A percentile compares a stretch with the other conserved stretches of the same genome.
phyloP scores from a whole-genome alignment of 2,329 filamentous ascomycete species.

The Plectosphaerella sp. region DNA sequence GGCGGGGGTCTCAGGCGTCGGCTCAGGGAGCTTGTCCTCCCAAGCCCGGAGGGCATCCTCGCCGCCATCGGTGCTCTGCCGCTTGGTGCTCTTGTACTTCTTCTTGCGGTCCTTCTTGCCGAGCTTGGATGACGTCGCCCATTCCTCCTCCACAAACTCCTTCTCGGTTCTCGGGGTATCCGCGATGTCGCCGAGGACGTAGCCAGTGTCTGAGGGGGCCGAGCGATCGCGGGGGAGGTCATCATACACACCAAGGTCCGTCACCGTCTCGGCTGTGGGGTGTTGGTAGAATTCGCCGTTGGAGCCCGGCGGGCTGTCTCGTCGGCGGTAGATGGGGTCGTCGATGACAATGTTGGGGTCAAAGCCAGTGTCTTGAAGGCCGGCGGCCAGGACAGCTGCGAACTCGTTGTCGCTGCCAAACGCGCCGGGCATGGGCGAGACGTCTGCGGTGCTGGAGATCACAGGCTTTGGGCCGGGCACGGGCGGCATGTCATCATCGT shows the following conservation, averaged over 20 bases:
- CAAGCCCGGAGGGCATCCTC: neutral
- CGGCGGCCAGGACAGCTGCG: slow-evolving; percentile 64
- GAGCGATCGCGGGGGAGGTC: slow-evolving; percentile 10
- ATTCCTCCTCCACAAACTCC: slow-evolving; percentile 16
- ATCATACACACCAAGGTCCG: slow-evolving; percentile 28
- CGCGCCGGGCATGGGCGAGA: slow-evolving; percentile 54
- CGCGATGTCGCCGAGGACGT: slow-evolving; percentile 41
- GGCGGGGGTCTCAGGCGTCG: slow-evolving; percentile 4
- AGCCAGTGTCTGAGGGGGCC: slow-evolving; percentile 30
- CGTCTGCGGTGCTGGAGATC: slow-evolving; percentile 28
- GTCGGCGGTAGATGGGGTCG: slow-evolving; percentile 57
- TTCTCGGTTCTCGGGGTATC: slow-evolving; percentile 27
- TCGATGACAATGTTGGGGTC: slow-evolving; percentile 67
- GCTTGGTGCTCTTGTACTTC: slow-evolving; percentile 35
- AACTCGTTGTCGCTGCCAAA: slow-evolving; percentile 68
- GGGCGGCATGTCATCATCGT: slow-evolving; percentile 42
- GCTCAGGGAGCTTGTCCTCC: slow-evolving; percentile 1
- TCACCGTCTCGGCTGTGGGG: slow-evolving; percentile 44
- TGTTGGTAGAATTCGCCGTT: slow-evolving; percentile 45
- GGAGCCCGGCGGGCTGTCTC: slow-evolving; percentile 59
- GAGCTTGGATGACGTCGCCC: slow-evolving; percentile 22
- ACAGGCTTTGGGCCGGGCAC: slow-evolving; percentile 54
- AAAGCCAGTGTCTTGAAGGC: slow-evolving; percentile 65
- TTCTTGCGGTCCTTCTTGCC: slow-evolving; percentile 48
- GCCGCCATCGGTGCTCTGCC: slow-evolving; percentile 22